Conservation (phyloP, 2,329 filamentous ascomycete species). For the Aureobasidium sp. region DNA sequence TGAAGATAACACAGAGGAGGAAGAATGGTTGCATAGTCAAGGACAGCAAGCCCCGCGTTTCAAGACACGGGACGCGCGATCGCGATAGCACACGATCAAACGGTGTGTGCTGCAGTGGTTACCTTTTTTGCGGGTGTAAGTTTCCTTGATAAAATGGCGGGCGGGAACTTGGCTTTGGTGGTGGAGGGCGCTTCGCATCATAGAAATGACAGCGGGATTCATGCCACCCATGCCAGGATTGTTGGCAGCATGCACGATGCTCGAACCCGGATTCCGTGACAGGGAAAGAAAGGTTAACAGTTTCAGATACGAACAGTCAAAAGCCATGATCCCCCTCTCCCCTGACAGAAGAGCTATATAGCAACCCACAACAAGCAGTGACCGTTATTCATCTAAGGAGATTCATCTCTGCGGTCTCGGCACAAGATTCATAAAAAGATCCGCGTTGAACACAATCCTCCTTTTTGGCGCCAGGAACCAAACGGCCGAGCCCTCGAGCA, state of each 20-base stretch:
- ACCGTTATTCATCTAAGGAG: slow-evolving; percentile 2
- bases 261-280: not conserved
- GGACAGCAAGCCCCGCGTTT: not conserved
- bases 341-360: not conserved
- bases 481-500: slow-evolving; percentile 3
- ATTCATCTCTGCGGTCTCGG: not conserved
- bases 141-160: not conserved
- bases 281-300: not conserved
- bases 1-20: not conserved
- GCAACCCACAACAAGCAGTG: not conserved
- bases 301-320: not conserved
- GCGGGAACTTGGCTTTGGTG: slow-evolving; percentile 2
- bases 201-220: not conserved
- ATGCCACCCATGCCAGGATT: not conserved
- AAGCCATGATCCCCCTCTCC: not conserved
- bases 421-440: slow-evolving; percentile 3
- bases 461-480: slow-evolving; percentile 7
- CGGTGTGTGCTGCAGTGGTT: not conserved
- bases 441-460: not conserved
- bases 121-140: not conserved
- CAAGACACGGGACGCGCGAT: slow-evolving; percentile 5
- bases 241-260: not conserved
- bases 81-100: not conserved
- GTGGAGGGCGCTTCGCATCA: slow-evolving; percentile 7
- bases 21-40: not conserved